These are phyloP conservation scores for Trichoderma sp. DNA, from an alignment of 2,329 filamentous ascomycete genomes.

Conservation along the genomic window DNA sequence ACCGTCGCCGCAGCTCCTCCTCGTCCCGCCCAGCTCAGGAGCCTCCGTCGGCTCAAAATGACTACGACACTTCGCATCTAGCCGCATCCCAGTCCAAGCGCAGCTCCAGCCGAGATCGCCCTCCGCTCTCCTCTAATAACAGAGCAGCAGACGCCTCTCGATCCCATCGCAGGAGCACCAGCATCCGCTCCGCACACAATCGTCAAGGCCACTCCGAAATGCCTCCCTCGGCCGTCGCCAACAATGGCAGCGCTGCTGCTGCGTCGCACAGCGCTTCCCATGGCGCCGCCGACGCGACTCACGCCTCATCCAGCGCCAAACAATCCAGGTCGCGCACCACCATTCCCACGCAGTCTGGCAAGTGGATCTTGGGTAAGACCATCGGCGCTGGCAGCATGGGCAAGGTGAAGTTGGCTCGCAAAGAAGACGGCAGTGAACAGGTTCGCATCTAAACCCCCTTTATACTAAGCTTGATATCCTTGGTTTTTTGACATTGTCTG, in stretches of 20 bases:
- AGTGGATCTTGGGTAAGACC: constrained; percentile 95
- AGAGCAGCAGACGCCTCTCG: constrained; percentile 41
- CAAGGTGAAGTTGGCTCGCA: constrained; percentile 94
- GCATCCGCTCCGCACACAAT: constrained; percentile 49
- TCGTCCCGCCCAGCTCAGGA: constrained; percentile 47
- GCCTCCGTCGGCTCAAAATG: constrained; percentile 57
- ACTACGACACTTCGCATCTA: constrained; percentile 73
- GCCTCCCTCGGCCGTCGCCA: constrained; percentile 52
- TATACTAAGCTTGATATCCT: not conserved
- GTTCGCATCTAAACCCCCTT: constrained; percentile 47
- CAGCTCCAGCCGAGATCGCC: constrained; percentile 65
- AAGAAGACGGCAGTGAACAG: constrained; percentile 88
- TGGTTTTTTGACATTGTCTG: not conserved
- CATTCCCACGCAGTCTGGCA: constrained; percentile 85
- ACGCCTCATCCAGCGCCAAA: constrained; percentile 44
- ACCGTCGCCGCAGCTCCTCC: constrained; percentile 44
- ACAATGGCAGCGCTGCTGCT: constrained; percentile 55
- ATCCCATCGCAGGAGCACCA: constrained; percentile 52
- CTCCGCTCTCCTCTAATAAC: constrained; percentile 44
- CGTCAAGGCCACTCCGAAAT: constrained; percentile 46
- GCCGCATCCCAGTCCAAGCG: constrained; percentile 61
- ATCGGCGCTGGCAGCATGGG: constrained; percentile 98
- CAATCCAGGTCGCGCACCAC: constrained; percentile 69
- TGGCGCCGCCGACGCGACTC: constrained; percentile 39
- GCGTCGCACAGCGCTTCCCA: constrained; percentile 48